Evolutionary conservation across 768 basidiomycete species (phyloP).

Genomic region (Calocybe cyanea): DNA sequence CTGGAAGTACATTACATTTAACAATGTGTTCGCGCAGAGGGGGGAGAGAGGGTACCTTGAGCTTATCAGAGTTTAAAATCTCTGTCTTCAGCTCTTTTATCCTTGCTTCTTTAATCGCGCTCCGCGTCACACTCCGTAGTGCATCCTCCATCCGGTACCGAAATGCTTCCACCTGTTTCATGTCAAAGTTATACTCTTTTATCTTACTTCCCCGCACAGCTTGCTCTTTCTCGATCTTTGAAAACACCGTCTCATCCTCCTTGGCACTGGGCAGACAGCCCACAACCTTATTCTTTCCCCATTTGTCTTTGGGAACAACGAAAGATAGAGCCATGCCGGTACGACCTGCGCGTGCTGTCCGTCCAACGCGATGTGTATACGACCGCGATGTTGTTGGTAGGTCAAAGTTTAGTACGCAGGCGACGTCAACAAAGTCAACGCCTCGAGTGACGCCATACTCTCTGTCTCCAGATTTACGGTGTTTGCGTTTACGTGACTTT

Average conservation of each 20-base stretch:
- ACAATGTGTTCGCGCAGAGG: not conserved
- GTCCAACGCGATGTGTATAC: constrained; percentile 94
- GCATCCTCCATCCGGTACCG: constrained; percentile 98
- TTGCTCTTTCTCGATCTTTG: constrained; percentile 74
- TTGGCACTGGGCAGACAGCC: constrained; percentile 65
- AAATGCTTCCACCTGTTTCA: constrained; percentile 96
- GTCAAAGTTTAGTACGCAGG: constrained; percentile 98
- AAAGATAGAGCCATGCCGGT: constrained; percentile 91
- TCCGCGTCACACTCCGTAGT: constrained; percentile 80
- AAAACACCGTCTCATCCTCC: constrained; percentile 74
- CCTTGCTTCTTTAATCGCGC: constrained; percentile 84
- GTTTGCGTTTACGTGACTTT: constrained; percentile 51
- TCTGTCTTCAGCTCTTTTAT: constrained; percentile 93
- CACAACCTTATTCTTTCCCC: constrained; percentile 74
- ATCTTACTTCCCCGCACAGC: constrained; percentile 54
- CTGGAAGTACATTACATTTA: constrained; percentile 36
- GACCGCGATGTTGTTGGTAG: constrained; percentile 83
- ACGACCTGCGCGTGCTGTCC: constrained; percentile 94
- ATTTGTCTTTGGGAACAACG: constrained; percentile 65
- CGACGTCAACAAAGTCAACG: constrained; percentile 94
- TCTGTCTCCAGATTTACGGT: constrained; percentile 49
- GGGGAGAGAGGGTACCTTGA: constrained; percentile 64
- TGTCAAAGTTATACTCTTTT: constrained; percentile 92
- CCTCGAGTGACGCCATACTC: constrained; percentile 96
- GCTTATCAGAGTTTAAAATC: constrained; percentile 91